Evolutionary conservation across 1,284 basidiomycete species (phyloP), one percentile per base, ranked within the genome.

Genomic region (Lignosus rhinocerotis): DNA sequence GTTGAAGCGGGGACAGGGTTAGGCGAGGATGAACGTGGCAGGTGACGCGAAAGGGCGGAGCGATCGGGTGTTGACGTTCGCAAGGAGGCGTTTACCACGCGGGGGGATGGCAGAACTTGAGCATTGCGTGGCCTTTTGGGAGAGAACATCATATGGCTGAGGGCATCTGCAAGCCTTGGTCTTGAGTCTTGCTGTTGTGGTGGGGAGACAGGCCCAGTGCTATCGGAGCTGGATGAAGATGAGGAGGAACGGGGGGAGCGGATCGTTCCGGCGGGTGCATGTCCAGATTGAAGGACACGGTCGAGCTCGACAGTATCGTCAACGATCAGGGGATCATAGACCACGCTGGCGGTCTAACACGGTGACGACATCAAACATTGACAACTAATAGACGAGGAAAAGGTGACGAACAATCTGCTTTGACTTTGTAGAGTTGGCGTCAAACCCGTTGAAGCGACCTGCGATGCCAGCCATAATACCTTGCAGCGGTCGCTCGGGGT

Each of bases 401-500:
- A 48, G 38, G 17, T 58, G 10, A 82, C 84, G 38, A 57, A 77
- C 76, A 33, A 76, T 66, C 53, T 78, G 76, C 69, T 76, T 78
- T 9, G 80, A 81, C 53, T 77, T 77, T 6, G 79, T 80, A 2
- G 76, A 74, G 53, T 84, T 82, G n/a, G 53, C 67, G 56, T 82
- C 83, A 56, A 86, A 80, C 55, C 80, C 74, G 66, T 79, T 81
- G 44, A 83, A 73, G 61, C 75, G 77, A 50, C 74, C 76, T 47
- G 78, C 76, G 30, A 81, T 81, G 51, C 83, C 82, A 33, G 81
- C 83, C 55, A 91, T 82, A 69, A 92, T 88, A 39, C 85, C 83
- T 59, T 90, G 84, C 25, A 95, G 72, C 14, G 89, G 90, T 43
- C 93, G 78, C 50, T 95, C 93, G 1, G 93, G 92, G 70, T 95